phyloP scores from a whole-genome alignment of 2,329 filamentous ascomycete genomes.

The Aureobasidium zeae region DNA sequence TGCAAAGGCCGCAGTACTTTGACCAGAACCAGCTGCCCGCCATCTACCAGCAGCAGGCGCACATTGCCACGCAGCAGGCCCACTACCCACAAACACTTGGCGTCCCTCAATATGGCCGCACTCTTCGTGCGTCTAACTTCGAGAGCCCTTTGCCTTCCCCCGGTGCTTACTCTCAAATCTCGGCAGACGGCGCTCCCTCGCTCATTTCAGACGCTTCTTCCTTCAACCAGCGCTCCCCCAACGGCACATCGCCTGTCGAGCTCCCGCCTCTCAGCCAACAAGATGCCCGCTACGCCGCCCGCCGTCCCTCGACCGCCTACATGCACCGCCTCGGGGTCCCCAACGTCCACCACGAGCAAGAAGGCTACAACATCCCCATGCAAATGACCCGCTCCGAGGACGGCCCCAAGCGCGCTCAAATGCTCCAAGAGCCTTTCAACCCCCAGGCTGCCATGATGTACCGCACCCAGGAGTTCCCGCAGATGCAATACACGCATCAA shows the following conservation, averaged over 20 bases:
- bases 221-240: slow-evolving; percentile 37
- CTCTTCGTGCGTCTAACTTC: slow-evolving; percentile 25
- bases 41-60: slow-evolving; percentile 19
- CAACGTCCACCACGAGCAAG: slow-evolving; percentile 23
- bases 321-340: slow-evolving; percentile 26
- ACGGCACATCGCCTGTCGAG: slow-evolving; percentile 39
- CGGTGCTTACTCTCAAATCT: slow-evolving; percentile 52
- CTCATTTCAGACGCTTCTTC: slow-evolving; percentile 57
- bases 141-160: slow-evolving; percentile 57
- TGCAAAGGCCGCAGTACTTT: slow-evolving; percentile 18
- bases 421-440: slow-evolving; percentile 30
- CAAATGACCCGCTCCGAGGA: slow-evolving; percentile 25
- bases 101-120: slow-evolving; percentile 24
- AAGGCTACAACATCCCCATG: slow-evolving; percentile 25
- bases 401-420: slow-evolving; percentile 23
- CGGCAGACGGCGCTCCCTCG: slow-evolving; percentile 54
- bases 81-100: slow-evolving; percentile 26
- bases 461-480: slow-evolving; percentile 20
- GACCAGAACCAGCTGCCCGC: slow-evolving; percentile 18
- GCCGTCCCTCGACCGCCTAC: slow-evolving; percentile 22
- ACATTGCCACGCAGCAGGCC: slow-evolving; percentile 15
- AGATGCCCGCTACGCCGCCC: slow-evolving; percentile 19
- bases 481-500: slow-evolving; percentile 19
- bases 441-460: slow-evolving; percentile 19
- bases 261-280: slow-evolving; percentile 30